These are phyloP conservation scores for Apodospora peruviana DNA, from an alignment of 495 filamentous ascomycete species.

Conservation along the genomic window DNA sequence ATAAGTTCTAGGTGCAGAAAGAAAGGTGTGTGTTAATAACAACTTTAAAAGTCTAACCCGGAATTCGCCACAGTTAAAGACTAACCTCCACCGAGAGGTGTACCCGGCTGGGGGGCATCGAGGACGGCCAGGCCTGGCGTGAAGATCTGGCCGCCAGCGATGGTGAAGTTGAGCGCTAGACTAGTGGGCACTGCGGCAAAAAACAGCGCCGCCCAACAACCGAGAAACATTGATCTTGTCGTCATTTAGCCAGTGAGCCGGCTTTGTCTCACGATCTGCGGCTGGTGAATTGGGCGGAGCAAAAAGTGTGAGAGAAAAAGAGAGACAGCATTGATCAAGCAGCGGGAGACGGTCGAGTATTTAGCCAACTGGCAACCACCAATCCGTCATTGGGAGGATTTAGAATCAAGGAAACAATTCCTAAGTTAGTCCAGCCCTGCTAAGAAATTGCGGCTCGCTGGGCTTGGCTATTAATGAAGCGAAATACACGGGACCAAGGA, in stretches of 20 bases:
- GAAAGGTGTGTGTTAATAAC: neutral
- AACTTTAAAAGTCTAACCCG: neutral
- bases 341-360: constrained; percentile 9
- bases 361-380: constrained; percentile 11
- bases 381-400: constrained; percentile 10
- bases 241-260: constrained; percentile 7
- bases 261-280: constrained; percentile 19
- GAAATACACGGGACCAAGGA: constrained; percentile 14
- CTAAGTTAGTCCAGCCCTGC: neutral
- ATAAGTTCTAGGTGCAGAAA: constrained; percentile 43
- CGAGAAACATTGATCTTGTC: constrained; percentile 4
- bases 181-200: constrained; percentile 17
- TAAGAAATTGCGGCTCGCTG: neutral
- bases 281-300: constrained; percentile 1
- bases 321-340: constrained; percentile 1
- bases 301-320: constrained; percentile 2
- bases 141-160: constrained; percentile 56
- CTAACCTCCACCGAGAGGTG: constrained; percentile 59
- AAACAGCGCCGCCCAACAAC: constrained; percentile 7
- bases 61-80: no score
- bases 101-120: constrained; percentile 60
- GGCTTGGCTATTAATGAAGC: constrained; percentile 13
- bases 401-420: constrained; percentile 19
- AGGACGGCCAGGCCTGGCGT: constrained; percentile 60
- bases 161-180: constrained; percentile 39